phyloP scores from a whole-genome alignment of 805 yeast genomes.

The Wickerhamomyces canadensis region DNA sequence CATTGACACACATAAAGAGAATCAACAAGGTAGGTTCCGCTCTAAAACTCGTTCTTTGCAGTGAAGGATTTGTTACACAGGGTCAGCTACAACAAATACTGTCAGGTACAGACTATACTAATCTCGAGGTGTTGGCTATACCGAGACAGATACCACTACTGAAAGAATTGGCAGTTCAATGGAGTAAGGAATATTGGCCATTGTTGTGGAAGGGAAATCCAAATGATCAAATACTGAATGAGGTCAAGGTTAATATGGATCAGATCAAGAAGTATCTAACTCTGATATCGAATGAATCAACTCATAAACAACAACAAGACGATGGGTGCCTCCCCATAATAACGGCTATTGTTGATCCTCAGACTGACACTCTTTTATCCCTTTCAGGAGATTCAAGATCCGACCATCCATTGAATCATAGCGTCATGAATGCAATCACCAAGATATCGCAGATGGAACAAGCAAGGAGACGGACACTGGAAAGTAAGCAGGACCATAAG shows the following conservation, averaged over 20 bases:
- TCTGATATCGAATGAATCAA: slow-evolving; percentile 25
- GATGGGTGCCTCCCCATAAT: slow-evolving; percentile 38
- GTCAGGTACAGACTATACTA: slow-evolving; percentile 11
- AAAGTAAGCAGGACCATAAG: slow-evolving; percentile 8
- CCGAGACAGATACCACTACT: slow-evolving; percentile 66
- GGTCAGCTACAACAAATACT: slow-evolving; percentile 21
- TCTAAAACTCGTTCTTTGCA: slow-evolving; percentile 42
- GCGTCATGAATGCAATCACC: slow-evolving; percentile 68
- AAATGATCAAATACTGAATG: slow-evolving; percentile 59
- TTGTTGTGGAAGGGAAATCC: slow-evolving; percentile 93
- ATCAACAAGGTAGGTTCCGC: slow-evolving; percentile 33
- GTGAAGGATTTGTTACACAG: slow-evolving; percentile 26
- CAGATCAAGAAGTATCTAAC: slow-evolving; percentile 31
- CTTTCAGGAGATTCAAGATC: slow-evolving; percentile 35
- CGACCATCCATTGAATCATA: slow-evolving; percentile 58
- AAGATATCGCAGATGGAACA: slow-evolving; percentile 54
- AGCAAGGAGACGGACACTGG: slow-evolving; percentile 27
- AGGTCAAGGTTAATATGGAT: slow-evolving; percentile 42
- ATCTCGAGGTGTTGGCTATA: slow-evolving; percentile 29
- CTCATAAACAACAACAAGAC: slow-evolving; percentile 18
- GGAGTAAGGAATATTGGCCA: slow-evolving; percentile 81
- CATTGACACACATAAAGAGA: slow-evolving; percentile 46
- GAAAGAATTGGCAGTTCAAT: slow-evolving; percentile 55
- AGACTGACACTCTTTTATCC: slow-evolving; percentile 34
- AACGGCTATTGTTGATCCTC: slow-evolving; percentile 62